Conservation (phyloP, 257 asterid genomes). For the Nicotiana noctiflora region DNA sequence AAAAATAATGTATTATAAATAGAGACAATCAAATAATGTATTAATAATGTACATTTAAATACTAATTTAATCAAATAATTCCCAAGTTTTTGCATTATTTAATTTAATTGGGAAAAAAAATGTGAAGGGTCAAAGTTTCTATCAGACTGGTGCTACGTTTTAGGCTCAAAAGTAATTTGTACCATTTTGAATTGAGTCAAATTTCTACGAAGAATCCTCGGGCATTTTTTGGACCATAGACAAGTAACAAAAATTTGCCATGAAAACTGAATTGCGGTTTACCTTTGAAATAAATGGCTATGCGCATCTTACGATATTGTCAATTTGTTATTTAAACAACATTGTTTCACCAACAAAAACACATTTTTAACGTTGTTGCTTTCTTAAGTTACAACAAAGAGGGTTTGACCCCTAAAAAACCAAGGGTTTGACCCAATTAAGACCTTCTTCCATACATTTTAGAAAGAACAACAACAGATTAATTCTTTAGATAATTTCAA, state of each 20-base stretch:
- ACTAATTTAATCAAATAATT: too few species aligned
- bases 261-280: not conserved
- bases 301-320: not conserved
- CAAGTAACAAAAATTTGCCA: not conserved
- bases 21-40: too few species aligned
- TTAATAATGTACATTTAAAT: too few species aligned
- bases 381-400: not conserved
- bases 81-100: too few species aligned
- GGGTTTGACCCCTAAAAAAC: constrained; percentile 18
- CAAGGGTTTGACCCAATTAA: constrained; percentile 25
- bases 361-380: constrained; percentile 1
- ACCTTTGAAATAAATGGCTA: not conserved
- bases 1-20: too few species aligned
- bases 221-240: not conserved
- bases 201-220: not conserved
- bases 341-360: not conserved
- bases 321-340: constrained; percentile 19
- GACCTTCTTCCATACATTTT: constrained; percentile 9
- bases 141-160: too few species aligned
- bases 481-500: not conserved
- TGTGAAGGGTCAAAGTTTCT: too few species aligned
- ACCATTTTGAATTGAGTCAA: not conserved
- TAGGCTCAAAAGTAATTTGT: not conserved
- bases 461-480: not conserved
- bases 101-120: too few species aligned